Percentiles rank a stretch among this genome's conserved stretches.
phyloP scores from a whole-genome alignment of 139 green algal genomes.

The Chlorella sp. region DNA sequence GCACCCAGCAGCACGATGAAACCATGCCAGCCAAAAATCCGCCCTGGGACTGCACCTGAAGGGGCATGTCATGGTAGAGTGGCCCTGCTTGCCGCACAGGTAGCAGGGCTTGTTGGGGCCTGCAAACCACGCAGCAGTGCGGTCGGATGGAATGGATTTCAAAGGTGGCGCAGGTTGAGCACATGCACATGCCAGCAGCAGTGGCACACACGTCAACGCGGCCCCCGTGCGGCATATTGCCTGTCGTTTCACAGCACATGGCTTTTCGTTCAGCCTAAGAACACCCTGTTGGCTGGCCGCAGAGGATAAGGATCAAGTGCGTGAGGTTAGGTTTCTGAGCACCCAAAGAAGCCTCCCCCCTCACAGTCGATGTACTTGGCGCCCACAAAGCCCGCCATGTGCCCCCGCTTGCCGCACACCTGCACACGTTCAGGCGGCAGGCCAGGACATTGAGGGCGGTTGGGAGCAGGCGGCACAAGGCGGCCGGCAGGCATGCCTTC shows the following conservation, averaged over 20 bases:
- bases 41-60: constrained; percentile 54
- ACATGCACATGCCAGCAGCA: too few relatives aligned
- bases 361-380: constrained; percentile 78
- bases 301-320: neutral
- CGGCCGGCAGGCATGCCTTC: too few relatives aligned
- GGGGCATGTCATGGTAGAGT: constrained; percentile 89
- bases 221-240: too few relatives aligned
- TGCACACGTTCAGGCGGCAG: constrained; percentile 29
- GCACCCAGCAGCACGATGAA: too few relatives aligned
- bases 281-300: neutral
- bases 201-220: neutral
- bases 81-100: constrained; percentile 83
- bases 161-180: neutral
- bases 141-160: too few relatives aligned
- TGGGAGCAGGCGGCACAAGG: neutral
- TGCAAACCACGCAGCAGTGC: neutral
- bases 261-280: too few relatives aligned
- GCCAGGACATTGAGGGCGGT: neutral
- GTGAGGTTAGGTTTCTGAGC: neutral
- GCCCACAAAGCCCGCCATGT: constrained; percentile 88
- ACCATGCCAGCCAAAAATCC: too few relatives aligned
- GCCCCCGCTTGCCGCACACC: constrained; percentile 82
- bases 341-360: neutral
- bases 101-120: constrained; percentile 85
- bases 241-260: too few relatives aligned